Base-by-base conservation (phyloP, 2,329 filamentous ascomycete genomes). In the Zalaria sp. region DNA sequence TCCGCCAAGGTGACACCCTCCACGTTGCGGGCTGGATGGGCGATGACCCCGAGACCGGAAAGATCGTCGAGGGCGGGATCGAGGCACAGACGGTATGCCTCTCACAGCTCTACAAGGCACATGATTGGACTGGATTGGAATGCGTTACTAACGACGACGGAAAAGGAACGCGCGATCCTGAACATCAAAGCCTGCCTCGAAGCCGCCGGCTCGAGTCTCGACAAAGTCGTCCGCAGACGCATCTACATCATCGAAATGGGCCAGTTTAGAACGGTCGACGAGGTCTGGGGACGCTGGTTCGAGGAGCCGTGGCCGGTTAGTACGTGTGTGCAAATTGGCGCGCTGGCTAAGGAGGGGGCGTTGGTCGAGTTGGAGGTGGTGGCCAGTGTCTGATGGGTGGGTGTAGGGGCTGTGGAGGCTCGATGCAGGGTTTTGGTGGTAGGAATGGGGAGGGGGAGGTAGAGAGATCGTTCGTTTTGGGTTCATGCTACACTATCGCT, bases 41-140 rank as follows among this genome's bases (percentile, higher is more conserved):
- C 27, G 49, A 53, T 36, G 50, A 51, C 27, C 48, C 44, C 5
- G 6, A 42, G 34, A 50, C 44, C 3, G 49, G 46, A 2, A 34
- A 42, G 18, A 50, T 53, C 18, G 48, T 50, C 6, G 36, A 46
- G 7, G 50, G 50, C 4, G 47, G 49, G 11, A 45, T 48, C 34
- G 42, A 37, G 26, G 43, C 46, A 8, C 47, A 49, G 36, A 47
- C 45, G 3, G 46, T 51, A 41, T 25, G 56, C 77, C 47, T 5
- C n/a, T 37, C 35, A n/a, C 18, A 18, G 18, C 18, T 18, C 18
- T 18, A 18, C 18, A 18, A 18, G 18, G 18, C 18, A 18, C n/a
- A 40, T 18, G 18, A 18, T 18, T 18, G 18, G 18, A 18, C 18
- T 18, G 18, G 18, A 18, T 18, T 18, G 18, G 18, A 18, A 2